A percentile compares a stretch with the other conserved stretches of the same genome.
These are phyloP conservation scores for Spongispora temasekensis DNA, from an alignment of 1,284 basidiomycete species.

Conservation along the genomic window DNA sequence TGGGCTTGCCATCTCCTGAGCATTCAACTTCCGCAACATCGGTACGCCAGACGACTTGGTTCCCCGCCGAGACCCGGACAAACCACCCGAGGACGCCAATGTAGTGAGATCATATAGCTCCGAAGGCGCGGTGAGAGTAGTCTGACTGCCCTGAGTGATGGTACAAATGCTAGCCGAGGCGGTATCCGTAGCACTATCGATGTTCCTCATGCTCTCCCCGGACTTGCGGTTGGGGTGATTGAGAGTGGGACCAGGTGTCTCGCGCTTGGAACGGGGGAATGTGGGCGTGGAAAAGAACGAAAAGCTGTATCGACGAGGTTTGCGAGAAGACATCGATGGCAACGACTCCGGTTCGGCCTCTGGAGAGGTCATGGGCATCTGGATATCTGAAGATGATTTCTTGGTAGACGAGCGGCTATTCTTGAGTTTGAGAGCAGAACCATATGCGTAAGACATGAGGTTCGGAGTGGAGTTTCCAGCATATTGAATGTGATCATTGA, in stretches of 20 bases:
- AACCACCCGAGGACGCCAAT: conserved; percentile 7
- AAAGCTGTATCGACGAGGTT: conserved; percentile 25
- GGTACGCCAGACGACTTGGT: conserved; percentile 12
- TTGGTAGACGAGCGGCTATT: not conserved
- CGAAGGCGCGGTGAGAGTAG: conserved; percentile 16
- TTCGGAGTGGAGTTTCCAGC: not conserved
- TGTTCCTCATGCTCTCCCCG: not conserved
- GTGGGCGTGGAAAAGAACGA: conserved; percentile 26
- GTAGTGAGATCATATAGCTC: conserved; percentile 11
- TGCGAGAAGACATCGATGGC: conserved; percentile 6
- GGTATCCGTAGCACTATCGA: conserved; percentile 22
- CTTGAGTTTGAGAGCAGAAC: not conserved
- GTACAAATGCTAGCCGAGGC: conserved; percentile 27
- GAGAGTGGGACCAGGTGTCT: conserved; percentile 11
- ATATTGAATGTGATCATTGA: not conserved
- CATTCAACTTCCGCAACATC: conserved; percentile 20
- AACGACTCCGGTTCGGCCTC: not conserved
- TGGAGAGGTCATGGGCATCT: not conserved
- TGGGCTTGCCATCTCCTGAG: conserved; percentile 8
- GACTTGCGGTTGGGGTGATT: not conserved
- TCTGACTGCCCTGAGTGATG: conserved; percentile 26
- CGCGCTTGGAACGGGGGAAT: conserved; percentile 21
- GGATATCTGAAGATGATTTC: not conserved
- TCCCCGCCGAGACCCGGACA: conserved; percentile 1
- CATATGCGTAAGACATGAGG: not conserved